Evolutionary conservation across 1,284 basidiomycete species (phyloP).

Genomic region (Ceraceosorus guamensis): DNA sequence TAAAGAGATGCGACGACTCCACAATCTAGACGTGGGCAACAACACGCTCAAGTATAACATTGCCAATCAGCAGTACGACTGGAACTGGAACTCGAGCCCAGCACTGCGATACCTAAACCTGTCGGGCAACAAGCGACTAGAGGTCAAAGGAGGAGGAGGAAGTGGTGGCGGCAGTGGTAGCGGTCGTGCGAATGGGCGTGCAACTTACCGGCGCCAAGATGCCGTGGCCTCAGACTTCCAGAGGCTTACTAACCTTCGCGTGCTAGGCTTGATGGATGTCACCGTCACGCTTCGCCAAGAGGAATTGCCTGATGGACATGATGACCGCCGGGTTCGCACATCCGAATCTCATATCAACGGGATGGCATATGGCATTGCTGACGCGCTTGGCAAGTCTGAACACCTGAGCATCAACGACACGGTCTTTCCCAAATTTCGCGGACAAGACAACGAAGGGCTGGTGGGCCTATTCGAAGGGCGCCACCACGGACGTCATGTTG

Average conservation of each 20-base stretch:
- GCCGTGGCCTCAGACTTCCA: constrained; percentile 72
- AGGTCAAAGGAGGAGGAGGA: constrained; percentile 60
- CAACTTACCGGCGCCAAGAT: constrained; percentile 15
- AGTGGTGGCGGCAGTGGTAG: constrained; percentile 21
- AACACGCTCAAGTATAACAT: constrained; percentile 97
- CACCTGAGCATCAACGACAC: constrained; percentile 81
- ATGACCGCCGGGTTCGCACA: constrained; percentile 84
- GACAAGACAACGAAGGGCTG: constrained; percentile 70
- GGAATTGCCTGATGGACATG: constrained; percentile 71
- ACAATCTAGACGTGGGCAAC: constrained; percentile 83
- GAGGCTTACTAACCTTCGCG: constrained; percentile 69
- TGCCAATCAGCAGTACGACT: constrained; percentile 97
- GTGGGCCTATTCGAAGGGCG: constrained; percentile 81
- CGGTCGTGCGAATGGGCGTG: too few relatives aligned
- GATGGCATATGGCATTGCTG: constrained; percentile 95
- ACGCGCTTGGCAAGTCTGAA: constrained; percentile 65
- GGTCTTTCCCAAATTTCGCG: constrained; percentile 80
- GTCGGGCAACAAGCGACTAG: constrained; percentile 79
- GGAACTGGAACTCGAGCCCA: constrained; percentile 99
- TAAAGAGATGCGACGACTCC: constrained; percentile 70
- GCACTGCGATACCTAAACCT: constrained; percentile 82
- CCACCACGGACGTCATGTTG: constrained; percentile 53
- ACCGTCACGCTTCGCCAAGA: constrained; percentile 60
- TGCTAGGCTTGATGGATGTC: constrained; percentile 95
- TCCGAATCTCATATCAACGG: constrained; percentile 82